A percentile compares a stretch with the other conserved stretches of the same genome.
Evolutionary conservation across 192 early-diverging fungal species (phyloP).

Genomic region (Coemansia sp.): DNA sequence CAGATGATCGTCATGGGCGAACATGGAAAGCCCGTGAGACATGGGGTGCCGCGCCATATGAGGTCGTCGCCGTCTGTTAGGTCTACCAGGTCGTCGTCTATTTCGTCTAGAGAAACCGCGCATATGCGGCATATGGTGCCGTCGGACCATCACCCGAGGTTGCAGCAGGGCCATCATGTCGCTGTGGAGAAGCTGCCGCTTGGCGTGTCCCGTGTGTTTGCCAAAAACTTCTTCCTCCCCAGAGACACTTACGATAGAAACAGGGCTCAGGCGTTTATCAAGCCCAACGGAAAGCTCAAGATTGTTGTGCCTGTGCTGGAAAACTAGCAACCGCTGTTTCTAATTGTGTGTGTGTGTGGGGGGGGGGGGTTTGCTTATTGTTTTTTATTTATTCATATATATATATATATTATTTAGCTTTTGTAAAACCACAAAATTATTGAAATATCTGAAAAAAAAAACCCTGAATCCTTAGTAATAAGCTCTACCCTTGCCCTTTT

Average conservation of each 20-base stretch:
- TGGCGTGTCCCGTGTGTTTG: slow-evolving; percentile 43
- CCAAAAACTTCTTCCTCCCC: slow-evolving; percentile 54
- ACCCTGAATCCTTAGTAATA: too few species aligned
- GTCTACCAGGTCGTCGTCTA: slow-evolving; percentile 35
- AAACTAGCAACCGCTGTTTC: neutral
- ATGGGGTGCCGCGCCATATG: neutral
- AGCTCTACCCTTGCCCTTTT: too few species aligned
- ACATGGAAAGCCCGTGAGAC: slow-evolving; percentile 24
- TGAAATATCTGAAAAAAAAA: too few species aligned
- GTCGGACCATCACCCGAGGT: neutral
- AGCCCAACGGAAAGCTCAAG: slow-evolving; percentile 55
- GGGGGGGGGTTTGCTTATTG: neutral
- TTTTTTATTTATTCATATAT: too few species aligned
- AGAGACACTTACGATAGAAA: slow-evolving; percentile 53
- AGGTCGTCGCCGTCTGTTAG: slow-evolving; percentile 14
- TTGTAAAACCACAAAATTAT: too few species aligned
- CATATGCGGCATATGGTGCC: slow-evolving; percentile 14
- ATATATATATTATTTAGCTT: too few species aligned
- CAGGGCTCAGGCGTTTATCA: slow-evolving; percentile 50
- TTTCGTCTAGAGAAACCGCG: slow-evolving; percentile 9
- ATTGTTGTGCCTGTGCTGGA: slow-evolving; percentile 43
- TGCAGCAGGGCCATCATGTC: neutral
- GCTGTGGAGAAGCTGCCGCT: slow-evolving; percentile 4
- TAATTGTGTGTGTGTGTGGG: too few species aligned
- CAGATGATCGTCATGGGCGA: slow-evolving; percentile 52